A percentile compares a stretch with the other conserved stretches of the same genome.
phyloP scores from a whole-genome alignment of 495 filamentous ascomycete species.

The Trichoderma reesei region DNA sequence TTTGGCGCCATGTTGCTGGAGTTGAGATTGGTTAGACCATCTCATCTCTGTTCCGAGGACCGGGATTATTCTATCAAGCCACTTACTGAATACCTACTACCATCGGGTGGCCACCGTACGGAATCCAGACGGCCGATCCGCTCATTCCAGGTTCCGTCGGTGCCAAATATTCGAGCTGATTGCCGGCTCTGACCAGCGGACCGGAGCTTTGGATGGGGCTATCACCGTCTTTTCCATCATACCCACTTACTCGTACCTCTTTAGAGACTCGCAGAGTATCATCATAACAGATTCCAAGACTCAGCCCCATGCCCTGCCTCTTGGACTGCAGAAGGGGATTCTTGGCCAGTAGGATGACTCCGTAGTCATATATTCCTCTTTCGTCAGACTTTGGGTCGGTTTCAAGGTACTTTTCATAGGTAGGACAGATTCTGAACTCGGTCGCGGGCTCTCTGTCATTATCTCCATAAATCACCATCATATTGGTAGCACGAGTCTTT shows the following conservation, averaged over 20 bases:
- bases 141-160: constrained; percentile 10
- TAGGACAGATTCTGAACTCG: not conserved
- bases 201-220: not conserved
- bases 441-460: not conserved
- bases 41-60: too few species aligned
- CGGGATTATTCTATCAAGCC: not conserved
- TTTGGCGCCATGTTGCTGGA: not conserved
- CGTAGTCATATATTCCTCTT: not conserved
- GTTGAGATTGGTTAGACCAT: not conserved
- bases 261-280: not conserved
- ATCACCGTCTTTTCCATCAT: not conserved
- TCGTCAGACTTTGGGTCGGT: not conserved
- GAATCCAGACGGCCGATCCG: constrained; percentile 11
- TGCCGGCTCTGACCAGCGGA: not conserved
- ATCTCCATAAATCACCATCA: not conserved
- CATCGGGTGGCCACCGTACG: not conserved
- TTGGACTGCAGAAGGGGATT: not conserved
- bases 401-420: not conserved
- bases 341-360: not conserved
- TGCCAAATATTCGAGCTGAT: constrained; percentile 8
- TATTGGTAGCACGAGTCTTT: not conserved
- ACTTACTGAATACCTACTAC: constrained; percentile 13
- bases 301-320: not conserved
- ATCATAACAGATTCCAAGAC: not conserved
- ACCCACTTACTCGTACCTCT: not conserved